A percentile compares a stretch with the other conserved stretches of the same genome.
Conservation (phyloP, 192 early-diverging fungal species). For the Coemansia umbellata region DNA sequence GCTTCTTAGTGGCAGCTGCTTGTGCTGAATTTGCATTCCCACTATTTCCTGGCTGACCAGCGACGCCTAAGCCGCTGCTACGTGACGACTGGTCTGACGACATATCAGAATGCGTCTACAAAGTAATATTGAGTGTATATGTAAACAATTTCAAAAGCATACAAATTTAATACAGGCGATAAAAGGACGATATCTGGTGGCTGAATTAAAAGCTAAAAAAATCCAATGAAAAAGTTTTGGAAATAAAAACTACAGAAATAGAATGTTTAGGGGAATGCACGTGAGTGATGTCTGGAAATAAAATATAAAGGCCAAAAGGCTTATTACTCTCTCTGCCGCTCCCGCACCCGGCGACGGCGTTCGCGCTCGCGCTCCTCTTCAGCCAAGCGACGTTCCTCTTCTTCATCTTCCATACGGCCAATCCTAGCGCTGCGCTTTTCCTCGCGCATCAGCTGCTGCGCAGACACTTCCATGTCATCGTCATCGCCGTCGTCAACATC, state of each 20-base stretch:
- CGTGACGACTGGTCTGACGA: no score
- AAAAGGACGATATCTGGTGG: no score
- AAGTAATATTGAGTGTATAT: no score
- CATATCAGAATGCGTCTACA: no score
- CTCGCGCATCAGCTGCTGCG: slow-evolving; percentile 42
- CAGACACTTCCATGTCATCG: slow-evolving; percentile 48
- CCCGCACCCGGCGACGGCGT: slow-evolving; percentile 11
- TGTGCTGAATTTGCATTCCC: no score
- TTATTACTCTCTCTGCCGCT: background rate
- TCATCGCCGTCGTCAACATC: slow-evolving; percentile 47
- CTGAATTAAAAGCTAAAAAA: no score
- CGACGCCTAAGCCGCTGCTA: no score
- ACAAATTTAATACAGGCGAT: no score
- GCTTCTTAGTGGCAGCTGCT: slow-evolving; percentile 25
- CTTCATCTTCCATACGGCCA: slow-evolving; percentile 38
- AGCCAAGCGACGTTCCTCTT: slow-evolving; percentile 31
- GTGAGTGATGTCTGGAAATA: background rate
- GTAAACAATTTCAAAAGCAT: no score
- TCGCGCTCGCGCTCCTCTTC: slow-evolving; percentile 20
- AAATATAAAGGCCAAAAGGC: background rate
- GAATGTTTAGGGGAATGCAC: slow-evolving; percentile 1
- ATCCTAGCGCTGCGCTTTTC: slow-evolving; percentile 38
- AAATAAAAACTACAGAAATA: background rate
- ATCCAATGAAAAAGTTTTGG: no score
- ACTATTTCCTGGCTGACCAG: no score